These are phyloP conservation scores for Stevia rebaudiana DNA, from an alignment of 140 eudicot genomes.

Conservation along the genomic window DNA sequence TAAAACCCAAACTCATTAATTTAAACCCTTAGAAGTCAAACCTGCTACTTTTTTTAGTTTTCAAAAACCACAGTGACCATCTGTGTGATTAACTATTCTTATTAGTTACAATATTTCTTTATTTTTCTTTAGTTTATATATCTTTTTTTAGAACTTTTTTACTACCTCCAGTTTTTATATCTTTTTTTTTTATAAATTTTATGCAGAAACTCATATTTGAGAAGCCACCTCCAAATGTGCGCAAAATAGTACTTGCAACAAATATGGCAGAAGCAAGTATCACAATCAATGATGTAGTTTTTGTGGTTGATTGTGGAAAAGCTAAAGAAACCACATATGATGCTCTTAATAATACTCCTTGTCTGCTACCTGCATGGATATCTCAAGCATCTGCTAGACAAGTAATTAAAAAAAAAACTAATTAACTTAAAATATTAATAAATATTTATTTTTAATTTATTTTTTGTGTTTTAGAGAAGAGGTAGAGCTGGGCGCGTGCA, in stretches of 20 bases:
- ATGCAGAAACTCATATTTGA: slow-evolving; percentile 93
- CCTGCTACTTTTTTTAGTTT: too few species aligned
- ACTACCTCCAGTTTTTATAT: slow-evolving; percentile 2
- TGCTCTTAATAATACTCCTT: slow-evolving; percentile 93
- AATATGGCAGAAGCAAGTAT: slow-evolving; percentile 99
- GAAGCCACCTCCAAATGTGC: slow-evolving; percentile 79
- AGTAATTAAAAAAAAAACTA: slow-evolving; percentile 29
- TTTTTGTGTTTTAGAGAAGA: slow-evolving; percentile 58
- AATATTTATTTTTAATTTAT: not conserved
- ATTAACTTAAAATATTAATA: not conserved
- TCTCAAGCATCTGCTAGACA: slow-evolving; percentile 99
- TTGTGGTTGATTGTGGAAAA: slow-evolving; percentile 99
- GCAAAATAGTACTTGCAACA: slow-evolving; percentile 95
- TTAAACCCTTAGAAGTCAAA: too few species aligned
- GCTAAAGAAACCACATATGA: slow-evolving; percentile 99
- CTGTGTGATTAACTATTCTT: too few species aligned
- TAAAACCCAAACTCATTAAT: too few species aligned
- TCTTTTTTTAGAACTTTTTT: slow-evolving; percentile 11
- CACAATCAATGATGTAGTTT: slow-evolving; percentile 90
- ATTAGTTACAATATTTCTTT: too few species aligned
- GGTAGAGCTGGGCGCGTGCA: slow-evolving; percentile 99
- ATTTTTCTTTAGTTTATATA: too few species aligned
- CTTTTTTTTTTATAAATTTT: not conserved
- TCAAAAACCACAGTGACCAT: too few species aligned
- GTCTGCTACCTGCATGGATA: slow-evolving; percentile 97